Conservation (phyloP, 345 rosid species). For the Schrenkiella parvula region DNA sequence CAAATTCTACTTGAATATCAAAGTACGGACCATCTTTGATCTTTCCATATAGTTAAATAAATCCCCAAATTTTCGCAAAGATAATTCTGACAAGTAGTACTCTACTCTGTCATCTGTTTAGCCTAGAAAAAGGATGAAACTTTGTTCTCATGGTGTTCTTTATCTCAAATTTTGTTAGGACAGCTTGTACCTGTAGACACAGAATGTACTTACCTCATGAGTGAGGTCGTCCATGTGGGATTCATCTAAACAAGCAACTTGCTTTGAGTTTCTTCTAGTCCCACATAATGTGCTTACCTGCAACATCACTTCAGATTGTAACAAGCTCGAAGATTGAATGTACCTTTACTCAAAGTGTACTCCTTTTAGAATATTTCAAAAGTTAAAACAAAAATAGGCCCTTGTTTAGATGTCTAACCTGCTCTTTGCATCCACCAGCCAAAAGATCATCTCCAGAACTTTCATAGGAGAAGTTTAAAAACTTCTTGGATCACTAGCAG, state of each 20-base stretch:
- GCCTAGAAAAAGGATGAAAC: neutral
- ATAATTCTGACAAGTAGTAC: neutral
- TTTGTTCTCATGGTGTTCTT: neutral
- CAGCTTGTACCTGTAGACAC: neutral
- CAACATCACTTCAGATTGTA: neutral
- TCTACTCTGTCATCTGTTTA: neutral
- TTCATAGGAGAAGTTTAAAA: no score
- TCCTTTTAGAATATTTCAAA: no score
- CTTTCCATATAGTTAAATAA: neutral
- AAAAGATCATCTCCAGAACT: no score
- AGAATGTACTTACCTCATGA: no score
- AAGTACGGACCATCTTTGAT: neutral
- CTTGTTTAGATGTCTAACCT: no score
- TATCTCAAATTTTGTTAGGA: neutral
- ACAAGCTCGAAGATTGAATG: neutral
- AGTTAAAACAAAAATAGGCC: no score
- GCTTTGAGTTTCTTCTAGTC: slow-evolving; percentile 92
- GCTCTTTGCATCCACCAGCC: no score
- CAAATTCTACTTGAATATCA: neutral
- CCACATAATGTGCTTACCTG: slow-evolving; percentile 80
- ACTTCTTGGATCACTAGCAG: no score
- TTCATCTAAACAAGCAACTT: slow-evolving; percentile 87
- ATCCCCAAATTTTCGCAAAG: neutral
- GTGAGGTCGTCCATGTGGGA: slow-evolving; percentile 88
- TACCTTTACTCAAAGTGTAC: no score